Percentiles rank a stretch among this genome's conserved stretches.
phyloP scores from a whole-genome alignment of 768 basidiomycete genomes.

The Mycena floridula region DNA sequence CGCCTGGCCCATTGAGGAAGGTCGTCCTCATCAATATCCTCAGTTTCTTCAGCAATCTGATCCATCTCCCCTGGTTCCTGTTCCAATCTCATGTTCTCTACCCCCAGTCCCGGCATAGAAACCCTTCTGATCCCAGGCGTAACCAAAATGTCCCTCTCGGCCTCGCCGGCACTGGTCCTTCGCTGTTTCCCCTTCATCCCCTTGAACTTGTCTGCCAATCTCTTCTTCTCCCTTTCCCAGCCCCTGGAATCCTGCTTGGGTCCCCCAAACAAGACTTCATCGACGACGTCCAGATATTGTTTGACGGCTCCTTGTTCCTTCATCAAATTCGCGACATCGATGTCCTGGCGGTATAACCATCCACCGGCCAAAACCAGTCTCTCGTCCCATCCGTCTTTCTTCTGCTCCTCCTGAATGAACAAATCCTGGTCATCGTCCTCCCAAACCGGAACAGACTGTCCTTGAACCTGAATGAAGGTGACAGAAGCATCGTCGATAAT shows the following conservation, averaged over 20 bases:
- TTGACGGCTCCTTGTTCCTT: conserved; percentile 54
- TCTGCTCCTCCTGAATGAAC: conserved; percentile 39
- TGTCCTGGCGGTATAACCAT: conserved; percentile 73
- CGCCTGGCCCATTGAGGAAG: conserved; percentile 77
- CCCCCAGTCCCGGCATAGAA: conserved; percentile 48
- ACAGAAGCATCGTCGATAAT: conserved; percentile 27
- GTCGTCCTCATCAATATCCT: conserved; percentile 55
- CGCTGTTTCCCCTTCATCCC: conserved; percentile 38
- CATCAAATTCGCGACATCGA: conserved; percentile 44
- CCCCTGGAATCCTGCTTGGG: conserved; percentile 40
- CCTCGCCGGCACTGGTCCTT: conserved; percentile 43
- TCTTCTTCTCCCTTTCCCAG: conserved; percentile 42
- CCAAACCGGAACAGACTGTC: conserved; percentile 72
- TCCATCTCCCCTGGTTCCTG: conserved; percentile 57
- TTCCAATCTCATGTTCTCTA: conserved; percentile 40
- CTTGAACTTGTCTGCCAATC: conserved; percentile 36
- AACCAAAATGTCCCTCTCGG: conserved; percentile 14
- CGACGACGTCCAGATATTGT: conserved; percentile 71
- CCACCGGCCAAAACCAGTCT: conserved; percentile 73
- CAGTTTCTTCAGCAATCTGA: conserved; percentile 37
- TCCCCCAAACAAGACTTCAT: conserved; percentile 67
- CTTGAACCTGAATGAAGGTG: conserved; percentile 61
- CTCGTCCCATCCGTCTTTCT: conserved; percentile 77
- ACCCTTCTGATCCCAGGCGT: conserved; percentile 41
- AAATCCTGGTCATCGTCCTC: conserved; percentile 56